phyloP scores from a whole-genome alignment of 2,329 filamentous ascomycete genomes.

The Periconia digitata region DNA sequence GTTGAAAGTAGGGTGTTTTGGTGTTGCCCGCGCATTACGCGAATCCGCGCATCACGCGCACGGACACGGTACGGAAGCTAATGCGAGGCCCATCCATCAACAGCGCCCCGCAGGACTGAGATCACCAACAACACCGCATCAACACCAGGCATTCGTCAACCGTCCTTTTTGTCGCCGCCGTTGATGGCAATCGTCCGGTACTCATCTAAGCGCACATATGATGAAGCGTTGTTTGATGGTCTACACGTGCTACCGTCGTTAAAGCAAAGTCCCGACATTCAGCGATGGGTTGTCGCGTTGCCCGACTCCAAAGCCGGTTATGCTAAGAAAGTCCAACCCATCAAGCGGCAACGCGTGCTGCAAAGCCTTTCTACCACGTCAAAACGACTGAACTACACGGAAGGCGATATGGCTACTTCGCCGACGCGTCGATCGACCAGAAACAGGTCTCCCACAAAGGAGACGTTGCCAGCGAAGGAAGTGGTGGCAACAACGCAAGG shows the following conservation, averaged over 20 bases:
- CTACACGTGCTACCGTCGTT: constrained; percentile 6
- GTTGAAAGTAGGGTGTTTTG: no score
- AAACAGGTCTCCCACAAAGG: constrained; percentile 7
- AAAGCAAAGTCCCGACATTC: constrained; percentile 6
- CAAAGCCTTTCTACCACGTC: constrained; percentile 7
- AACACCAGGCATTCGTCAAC: no score
- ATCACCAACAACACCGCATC: no score
- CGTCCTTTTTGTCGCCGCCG: no score
- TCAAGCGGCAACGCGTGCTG: constrained; percentile 7
- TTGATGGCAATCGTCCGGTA: constrained; percentile 4
- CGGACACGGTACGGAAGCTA: no score
- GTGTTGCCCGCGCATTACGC: no score
- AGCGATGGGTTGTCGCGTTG: constrained; percentile 7
- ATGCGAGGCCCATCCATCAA: no score
- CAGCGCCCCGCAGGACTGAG: no score
- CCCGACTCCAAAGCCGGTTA: constrained; percentile 5
- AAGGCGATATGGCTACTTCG: constrained; percentile 7
- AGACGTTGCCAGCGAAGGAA: constrained; percentile 2
- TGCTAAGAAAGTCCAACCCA: constrained; percentile 1
- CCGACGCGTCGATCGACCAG: constrained; percentile 5
- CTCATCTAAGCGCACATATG: constrained; percentile 10
- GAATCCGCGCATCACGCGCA: no score
- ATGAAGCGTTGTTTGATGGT: constrained; percentile 11
- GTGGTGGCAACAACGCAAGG: constrained; percentile 5
- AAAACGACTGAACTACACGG: constrained; percentile 6